Evolutionary conservation across 108 stramenopile genomes (phyloP), one percentile per base, ranked within the genome.

Genomic region (Skeletonema menzelii): DNA sequence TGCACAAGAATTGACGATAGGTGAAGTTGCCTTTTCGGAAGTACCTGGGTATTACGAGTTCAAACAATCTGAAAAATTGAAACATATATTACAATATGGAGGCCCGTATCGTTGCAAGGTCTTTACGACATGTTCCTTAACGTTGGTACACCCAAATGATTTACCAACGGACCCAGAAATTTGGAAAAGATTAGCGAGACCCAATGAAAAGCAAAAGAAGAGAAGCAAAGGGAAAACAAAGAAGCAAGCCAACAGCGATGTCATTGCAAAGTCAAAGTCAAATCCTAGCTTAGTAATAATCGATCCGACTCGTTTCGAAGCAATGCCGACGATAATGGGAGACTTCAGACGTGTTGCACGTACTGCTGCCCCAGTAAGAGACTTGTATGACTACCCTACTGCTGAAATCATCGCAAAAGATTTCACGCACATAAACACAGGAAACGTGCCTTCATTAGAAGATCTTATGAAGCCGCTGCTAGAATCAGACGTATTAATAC

Each of bases 281-380:
- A 14, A 69, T n/a, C 62, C 60, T 2, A 61, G 84, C 55, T 24
- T 85, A 19, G 60, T 76, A n/a, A 53, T 8, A 22, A 53, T 53
- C 22, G 49, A 53, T 5, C 59, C 63, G 5, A 11, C 67, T 40
- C 67, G 86, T 56, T 87, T 81, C 56, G 28, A 59, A 5, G 85
- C 86, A 44, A 85, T 87, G 72, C 80, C 80, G 28, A 67, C 62
- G 17, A 86, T 88, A 24, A 91, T 91, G 90, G 90, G 90, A 11
- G 87, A 88, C 53, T 88, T 85, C 63, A 78, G 90, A 59, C 56
- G 82, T 24, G 87, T 76, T 27, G 87, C 84, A 35, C 68, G 85
- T 24, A 64, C 76, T 20, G 42, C 22, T 0, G 62, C 85, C 8
- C 17, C 47, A 10, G 72, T 82, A 10, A 77, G 86, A 67, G 44